Base-by-base conservation (phyloP, 2,329 filamentous ascomycete genomes). In the Leptographium wingfieldii region DNA sequence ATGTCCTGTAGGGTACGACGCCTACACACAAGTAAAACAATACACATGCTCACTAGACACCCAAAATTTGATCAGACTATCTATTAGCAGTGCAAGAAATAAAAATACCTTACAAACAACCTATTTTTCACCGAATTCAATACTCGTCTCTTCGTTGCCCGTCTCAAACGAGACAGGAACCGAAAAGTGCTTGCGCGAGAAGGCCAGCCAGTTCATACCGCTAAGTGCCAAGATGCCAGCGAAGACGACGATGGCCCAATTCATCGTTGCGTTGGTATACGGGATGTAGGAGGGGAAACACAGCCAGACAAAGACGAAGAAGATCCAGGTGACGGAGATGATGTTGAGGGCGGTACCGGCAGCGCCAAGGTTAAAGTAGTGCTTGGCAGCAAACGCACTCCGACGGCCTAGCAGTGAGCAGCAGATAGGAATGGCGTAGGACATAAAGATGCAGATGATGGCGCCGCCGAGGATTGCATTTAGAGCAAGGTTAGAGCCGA, bases 381-480 rank as follows among this genome's bases (percentile, higher is more conserved):
- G 48, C 16, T 38, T 19, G 4, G 3, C 49, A 7, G 56, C 33
- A 9, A 59, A 40, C 2, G 33, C 29, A 2, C 19, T n/a, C 14
- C 25, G 33, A 29, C 57, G 60, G 54, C 22, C 2, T 2, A 59
- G 22, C 48, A 59, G n/a, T 1, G n/a, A 22, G 16, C 27, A 53
- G 22, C 9, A 5, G 14, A 61, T 48, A 19, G 57, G 54, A 5
- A 61, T n/a, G 22, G 57, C 54, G 54, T 61, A 61, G 1, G 57
- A 59, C 11, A 55, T 40, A 51, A 53, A 57, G 38, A 59, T 16
- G 54, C 29, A 56, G 35, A 61, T 25, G 35, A 54, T 55, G 51
- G n/a, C 49, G n/a, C 27, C 54, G 48, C 60, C 57, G 27, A 59
- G 49, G n/a, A 61, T 57, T 16, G 57, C 57, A 19, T 59, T 59